Percentiles rank a stretch among this genome's conserved stretches.
These are phyloP conservation scores for Limtongia smithiae DNA, from an alignment of 805 yeast genomes.

Conservation along the genomic window DNA sequence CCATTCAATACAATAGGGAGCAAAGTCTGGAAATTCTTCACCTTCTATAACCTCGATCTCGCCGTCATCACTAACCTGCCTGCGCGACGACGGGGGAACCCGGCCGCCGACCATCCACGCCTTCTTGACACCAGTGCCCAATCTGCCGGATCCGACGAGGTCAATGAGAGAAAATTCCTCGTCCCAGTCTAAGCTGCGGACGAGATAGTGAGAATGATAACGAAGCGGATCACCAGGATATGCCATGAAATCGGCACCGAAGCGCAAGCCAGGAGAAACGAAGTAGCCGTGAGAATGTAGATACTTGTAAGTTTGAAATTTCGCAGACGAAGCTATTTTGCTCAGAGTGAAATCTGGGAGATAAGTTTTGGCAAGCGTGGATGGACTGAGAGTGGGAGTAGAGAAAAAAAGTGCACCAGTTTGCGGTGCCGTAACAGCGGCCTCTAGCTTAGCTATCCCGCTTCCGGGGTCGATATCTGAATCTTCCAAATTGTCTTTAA, in stretches of 20 bases:
- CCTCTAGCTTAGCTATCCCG: slow-evolving; percentile 2
- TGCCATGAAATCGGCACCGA: slow-evolving; percentile 84
- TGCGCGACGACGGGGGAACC: slow-evolving; percentile 14
- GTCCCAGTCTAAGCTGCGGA: slow-evolving; percentile 49
- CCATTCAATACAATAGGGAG: slow-evolving; percentile 82
- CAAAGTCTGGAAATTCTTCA: slow-evolving; percentile 32
- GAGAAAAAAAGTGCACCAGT: neutral
- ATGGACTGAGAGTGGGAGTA: slow-evolving; percentile 4
- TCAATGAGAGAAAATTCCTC: slow-evolving; percentile 55
- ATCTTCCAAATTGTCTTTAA: slow-evolving; percentile 3
- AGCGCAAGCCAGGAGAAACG: slow-evolving; percentile 80
- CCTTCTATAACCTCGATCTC: neutral
- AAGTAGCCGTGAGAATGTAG: slow-evolving; percentile 49
- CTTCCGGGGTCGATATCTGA: neutral
- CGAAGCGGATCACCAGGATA: slow-evolving; percentile 94
- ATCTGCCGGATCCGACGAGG: slow-evolving; percentile 78
- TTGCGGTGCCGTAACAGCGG: neutral
- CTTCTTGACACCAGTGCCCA: slow-evolving; percentile 91
- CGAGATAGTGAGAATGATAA: slow-evolving; percentile 82
- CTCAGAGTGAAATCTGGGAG: slow-evolving; percentile 5
- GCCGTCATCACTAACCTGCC: slow-evolving; percentile 13
- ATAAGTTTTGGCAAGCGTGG: neutral
- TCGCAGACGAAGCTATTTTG: slow-evolving; percentile 14
- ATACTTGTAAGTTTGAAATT: slow-evolving; percentile 41
- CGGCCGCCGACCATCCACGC: slow-evolving; percentile 55